These are phyloP conservation scores for Polygonum aviculare DNA, from an alignment of 148 eudicot genomes.

Conservation along the genomic window DNA sequence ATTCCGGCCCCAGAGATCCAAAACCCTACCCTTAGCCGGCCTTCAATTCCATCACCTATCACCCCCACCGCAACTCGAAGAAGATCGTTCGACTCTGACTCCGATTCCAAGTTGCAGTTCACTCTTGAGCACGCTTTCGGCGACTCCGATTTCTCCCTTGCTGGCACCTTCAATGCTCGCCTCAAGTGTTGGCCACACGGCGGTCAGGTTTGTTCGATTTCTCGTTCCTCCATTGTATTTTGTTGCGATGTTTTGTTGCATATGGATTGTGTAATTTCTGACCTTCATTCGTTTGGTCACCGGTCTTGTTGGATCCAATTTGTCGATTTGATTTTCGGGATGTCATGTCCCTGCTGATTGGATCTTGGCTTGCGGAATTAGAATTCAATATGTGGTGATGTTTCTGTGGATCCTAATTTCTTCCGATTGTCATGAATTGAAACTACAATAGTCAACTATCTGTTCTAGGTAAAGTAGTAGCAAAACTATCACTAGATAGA, in stretches of 20 bases:
- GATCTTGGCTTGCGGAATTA: background rate
- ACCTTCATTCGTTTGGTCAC: background rate
- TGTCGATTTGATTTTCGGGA: background rate
- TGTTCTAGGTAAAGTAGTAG: background rate
- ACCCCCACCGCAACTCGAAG: slow-evolving; percentile 17
- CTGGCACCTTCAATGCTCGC: slow-evolving; percentile 82
- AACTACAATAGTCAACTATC: background rate
- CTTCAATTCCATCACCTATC: background rate
- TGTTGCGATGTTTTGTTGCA: background rate
- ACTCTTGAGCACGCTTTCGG: slow-evolving; percentile 77
- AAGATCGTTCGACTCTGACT: slow-evolving; percentile 53
- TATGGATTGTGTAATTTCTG: background rate
- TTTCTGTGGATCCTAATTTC: too few species aligned
- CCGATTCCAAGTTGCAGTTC: slow-evolving; percentile 73
- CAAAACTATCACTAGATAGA: background rate
- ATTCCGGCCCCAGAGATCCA: slow-evolving; percentile 18
- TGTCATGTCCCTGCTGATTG: too few species aligned
- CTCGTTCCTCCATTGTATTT: too few species aligned
- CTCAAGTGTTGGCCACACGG: slow-evolving; percentile 77
- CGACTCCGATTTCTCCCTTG: slow-evolving; percentile 62
- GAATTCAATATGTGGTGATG: too few species aligned
- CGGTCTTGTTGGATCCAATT: background rate
- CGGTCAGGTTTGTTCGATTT: slow-evolving; percentile 51
- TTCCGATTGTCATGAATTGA: background rate
- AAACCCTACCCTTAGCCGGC: background rate